Percentiles rank a stretch among this genome's conserved stretches.
phyloP scores from a whole-genome alignment of 139 green algal genomes.

The Chlorella sp. region DNA sequence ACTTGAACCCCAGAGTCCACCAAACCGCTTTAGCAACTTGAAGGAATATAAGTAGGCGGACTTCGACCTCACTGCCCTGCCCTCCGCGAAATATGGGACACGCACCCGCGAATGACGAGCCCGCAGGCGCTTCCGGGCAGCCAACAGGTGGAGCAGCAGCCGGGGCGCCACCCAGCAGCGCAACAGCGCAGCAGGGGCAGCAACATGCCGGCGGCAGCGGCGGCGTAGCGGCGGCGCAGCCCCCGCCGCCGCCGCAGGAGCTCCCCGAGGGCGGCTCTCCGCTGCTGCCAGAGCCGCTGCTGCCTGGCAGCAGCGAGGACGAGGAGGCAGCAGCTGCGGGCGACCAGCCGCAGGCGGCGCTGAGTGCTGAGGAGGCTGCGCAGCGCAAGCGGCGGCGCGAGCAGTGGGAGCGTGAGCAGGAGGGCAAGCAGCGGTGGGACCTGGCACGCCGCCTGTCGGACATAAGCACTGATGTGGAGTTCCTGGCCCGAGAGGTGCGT shows the following conservation, averaged over 20 bases:
- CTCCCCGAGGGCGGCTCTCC: background rate
- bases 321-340: background rate
- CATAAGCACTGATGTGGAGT: conserved; percentile 55
- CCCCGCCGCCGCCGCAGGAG: background rate
- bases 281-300: background rate
- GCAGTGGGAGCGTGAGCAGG: conserved; percentile 27
- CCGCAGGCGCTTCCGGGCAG: background rate
- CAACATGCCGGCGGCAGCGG: background rate
- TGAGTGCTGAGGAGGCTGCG: conserved; percentile 19
- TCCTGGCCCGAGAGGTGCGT: conserved; percentile 54
- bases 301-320: conserved; percentile 9
- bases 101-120: too few relatives aligned
- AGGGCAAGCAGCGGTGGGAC: conserved; percentile 41
- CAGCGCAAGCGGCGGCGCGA: conserved; percentile 33
- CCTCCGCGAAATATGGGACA: too few relatives aligned
- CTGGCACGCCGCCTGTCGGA: conserved; percentile 48
- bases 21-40: too few relatives aligned
- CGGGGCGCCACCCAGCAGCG: too few relatives aligned
- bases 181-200: background rate
- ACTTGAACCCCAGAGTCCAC: too few relatives aligned
- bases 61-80: too few relatives aligned
- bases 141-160: too few relatives aligned
- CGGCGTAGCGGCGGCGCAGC: background rate
- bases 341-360: background rate
- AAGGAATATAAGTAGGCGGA: too few relatives aligned